These are phyloP conservation scores for Teunomyces panamensis DNA, from an alignment of 805 yeast species.

Conservation along the genomic window DNA sequence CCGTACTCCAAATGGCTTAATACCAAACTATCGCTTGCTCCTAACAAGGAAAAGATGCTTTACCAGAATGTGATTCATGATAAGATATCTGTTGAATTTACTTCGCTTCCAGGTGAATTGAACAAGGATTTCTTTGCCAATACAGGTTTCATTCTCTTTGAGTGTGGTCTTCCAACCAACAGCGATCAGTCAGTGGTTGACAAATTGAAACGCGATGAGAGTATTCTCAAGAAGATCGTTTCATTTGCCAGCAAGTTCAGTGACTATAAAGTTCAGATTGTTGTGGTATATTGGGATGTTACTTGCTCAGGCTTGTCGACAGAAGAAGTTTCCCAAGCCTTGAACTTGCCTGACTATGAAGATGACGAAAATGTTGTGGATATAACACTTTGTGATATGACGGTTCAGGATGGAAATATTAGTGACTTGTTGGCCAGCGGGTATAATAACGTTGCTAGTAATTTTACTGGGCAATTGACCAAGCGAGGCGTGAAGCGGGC, in stretches of 20 bases:
- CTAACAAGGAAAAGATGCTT: constrained; percentile 22
- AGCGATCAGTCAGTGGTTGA: constrained; percentile 17
- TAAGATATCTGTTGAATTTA: constrained; percentile 29
- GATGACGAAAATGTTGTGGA: constrained; percentile 15
- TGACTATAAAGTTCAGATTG: constrained; percentile 35
- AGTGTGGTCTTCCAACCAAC: constrained; percentile 41
- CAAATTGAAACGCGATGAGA: constrained; percentile 38
- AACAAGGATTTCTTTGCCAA: constrained; percentile 37
- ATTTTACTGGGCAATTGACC: constrained; percentile 29
- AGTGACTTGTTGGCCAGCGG: constrained; percentile 22
- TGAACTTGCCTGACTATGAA: constrained; percentile 13
- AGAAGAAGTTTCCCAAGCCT: constrained; percentile 13
- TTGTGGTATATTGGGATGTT: constrained; percentile 44
- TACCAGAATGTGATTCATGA: constrained; percentile 25
- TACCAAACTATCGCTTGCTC: constrained; percentile 39
- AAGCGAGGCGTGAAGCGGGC: constrained; percentile 25
- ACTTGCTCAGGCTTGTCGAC: constrained; percentile 14
- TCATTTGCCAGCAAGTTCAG: constrained; percentile 34
- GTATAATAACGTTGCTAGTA: constrained; percentile 17
- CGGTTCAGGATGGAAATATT: constrained; percentile 21
- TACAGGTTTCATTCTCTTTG: constrained; percentile 47
- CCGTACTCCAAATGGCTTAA: constrained; percentile 50
- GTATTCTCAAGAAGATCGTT: constrained; percentile 32
- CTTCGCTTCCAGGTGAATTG: constrained; percentile 40
- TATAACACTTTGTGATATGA: constrained; percentile 34